Conservation (phyloP, 2,329 filamentous ascomycete species). For the Magnaporthiopsis incrustans region DNA sequence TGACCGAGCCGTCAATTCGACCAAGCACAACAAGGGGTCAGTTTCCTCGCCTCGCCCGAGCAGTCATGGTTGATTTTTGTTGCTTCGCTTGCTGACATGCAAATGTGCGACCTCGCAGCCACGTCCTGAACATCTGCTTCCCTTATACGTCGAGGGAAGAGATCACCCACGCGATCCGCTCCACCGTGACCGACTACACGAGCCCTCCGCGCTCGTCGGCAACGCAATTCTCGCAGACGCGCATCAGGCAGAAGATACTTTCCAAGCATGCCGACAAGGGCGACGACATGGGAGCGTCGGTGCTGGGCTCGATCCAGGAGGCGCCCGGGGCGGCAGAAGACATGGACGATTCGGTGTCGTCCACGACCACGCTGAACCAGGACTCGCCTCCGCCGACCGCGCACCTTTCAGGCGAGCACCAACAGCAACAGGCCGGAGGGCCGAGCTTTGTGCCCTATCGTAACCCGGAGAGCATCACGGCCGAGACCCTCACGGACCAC, state of each 20-base stretch:
- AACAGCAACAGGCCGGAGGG: background rate
- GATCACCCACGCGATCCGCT: conserved; percentile 82
- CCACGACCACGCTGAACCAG: conserved; percentile 47
- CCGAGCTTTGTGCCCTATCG: conserved; percentile 29
- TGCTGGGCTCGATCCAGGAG: conserved; percentile 40
- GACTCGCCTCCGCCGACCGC: conserved; percentile 40
- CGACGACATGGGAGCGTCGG: conserved; percentile 22
- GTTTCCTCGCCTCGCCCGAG: conserved; percentile 14
- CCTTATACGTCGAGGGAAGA: conserved; percentile 95
- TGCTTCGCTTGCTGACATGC: background rate
- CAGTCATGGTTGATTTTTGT: background rate
- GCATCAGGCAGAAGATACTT: conserved; percentile 79
- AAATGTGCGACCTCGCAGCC: conserved; percentile 24
- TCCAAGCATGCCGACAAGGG: conserved; percentile 50
- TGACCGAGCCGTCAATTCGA: conserved; percentile 78
- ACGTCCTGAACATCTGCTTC: conserved; percentile 85
- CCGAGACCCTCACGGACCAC: conserved; percentile 72
- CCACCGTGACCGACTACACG: conserved; percentile 81
- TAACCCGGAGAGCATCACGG: conserved; percentile 82
- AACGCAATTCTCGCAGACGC: conserved; percentile 76
- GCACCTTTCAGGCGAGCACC: conserved; percentile 21
- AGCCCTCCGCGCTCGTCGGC: conserved; percentile 57
- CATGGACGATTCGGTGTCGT: conserved; percentile 47
- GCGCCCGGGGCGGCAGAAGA: conserved; percentile 39
- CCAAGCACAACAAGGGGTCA: conserved; percentile 75